A percentile compares a stretch with the other conserved stretches of the same genome.
Evolutionary conservation across 495 filamentous ascomycete species (phyloP).

Genomic region (Penicillium maclennaniae): DNA sequence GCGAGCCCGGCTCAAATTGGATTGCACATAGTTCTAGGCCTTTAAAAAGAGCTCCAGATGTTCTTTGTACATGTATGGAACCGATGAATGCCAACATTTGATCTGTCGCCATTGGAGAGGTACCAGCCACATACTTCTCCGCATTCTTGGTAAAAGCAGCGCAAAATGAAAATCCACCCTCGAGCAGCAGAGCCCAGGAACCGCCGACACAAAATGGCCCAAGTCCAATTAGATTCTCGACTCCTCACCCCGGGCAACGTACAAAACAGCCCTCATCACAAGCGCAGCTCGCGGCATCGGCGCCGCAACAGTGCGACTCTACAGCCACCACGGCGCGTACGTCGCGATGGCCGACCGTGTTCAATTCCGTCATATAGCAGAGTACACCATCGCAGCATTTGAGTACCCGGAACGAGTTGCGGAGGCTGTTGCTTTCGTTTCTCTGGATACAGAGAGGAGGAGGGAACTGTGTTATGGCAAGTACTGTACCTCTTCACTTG

Average conservation of each 20-base stretch:
- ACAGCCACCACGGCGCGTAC: conserved; percentile 26
- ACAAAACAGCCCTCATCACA: conserved; percentile 33
- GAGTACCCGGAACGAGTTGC: conserved; percentile 23
- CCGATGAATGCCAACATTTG: too few species aligned
- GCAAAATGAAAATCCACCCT: background rate
- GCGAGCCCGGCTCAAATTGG: background rate
- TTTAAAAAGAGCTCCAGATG: background rate
- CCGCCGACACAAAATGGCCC: conserved; percentile 5
- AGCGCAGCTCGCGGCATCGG: conserved; percentile 41
- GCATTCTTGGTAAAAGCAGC: background rate
- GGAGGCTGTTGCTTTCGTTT: conserved; percentile 14
- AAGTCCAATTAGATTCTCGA: conserved; percentile 5
- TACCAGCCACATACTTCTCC: conserved; percentile 6
- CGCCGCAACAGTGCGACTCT: conserved; percentile 26
- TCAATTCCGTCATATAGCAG: conserved; percentile 5
- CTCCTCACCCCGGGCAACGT: conserved; percentile 6
- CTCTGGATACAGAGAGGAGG: conserved; percentile 10
- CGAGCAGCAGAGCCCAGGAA: background rate
- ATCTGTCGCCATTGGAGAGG: background rate
- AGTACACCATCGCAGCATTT: conserved; percentile 14
- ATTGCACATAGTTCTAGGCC: background rate
- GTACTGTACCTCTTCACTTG: background rate
- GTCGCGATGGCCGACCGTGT: conserved; percentile 29
- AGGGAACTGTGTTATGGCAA: conserved; percentile 23
- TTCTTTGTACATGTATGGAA: too few species aligned